A percentile compares a stretch with the other conserved stretches of the same genome.
phyloP scores from a whole-genome alignment of 345 rosid species.

The Anacardium occidentale region DNA sequence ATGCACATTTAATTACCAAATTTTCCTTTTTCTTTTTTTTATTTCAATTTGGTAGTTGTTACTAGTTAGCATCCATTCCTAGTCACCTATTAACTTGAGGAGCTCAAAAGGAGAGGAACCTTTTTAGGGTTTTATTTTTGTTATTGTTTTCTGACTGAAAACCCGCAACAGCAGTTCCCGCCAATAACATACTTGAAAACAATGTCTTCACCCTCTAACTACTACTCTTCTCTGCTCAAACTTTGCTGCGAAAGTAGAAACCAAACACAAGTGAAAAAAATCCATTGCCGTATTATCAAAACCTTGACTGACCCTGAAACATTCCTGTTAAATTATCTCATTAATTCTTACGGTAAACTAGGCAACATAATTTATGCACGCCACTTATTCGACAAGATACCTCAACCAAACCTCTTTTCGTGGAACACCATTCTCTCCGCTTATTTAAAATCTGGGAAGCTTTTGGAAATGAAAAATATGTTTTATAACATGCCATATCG shows the following conservation, averaged over 20 bases:
- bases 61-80: not conserved
- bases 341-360: conserved; percentile 35
- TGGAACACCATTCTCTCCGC: conserved; percentile 88
- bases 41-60: not conserved
- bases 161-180: conserved; percentile 17
- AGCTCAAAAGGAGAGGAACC: no score
- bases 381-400: conserved; percentile 58
- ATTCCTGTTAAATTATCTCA: conserved; percentile 53
- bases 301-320: conserved; percentile 48
- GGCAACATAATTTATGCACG: conserved; percentile 59
- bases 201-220: conserved; percentile 34
- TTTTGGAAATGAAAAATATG: conserved; percentile 47
- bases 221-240: conserved; percentile 51
- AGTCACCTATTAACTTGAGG: not conserved
- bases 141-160: not conserved
- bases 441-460: conserved; percentile 61
- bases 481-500: conserved; percentile 58
- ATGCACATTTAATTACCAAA: no score
- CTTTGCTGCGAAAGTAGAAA: conserved; percentile 47
- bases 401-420: conserved; percentile 57
- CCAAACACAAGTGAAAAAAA: conserved; percentile 46
- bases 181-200: not conserved
- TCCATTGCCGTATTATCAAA: conserved; percentile 61
- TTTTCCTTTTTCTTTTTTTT: no score
- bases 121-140: not conserved